These are phyloP conservation scores for Orychophragmus violaceus DNA, from an alignment of 345 rosid species.

Conservation along the genomic window DNA sequence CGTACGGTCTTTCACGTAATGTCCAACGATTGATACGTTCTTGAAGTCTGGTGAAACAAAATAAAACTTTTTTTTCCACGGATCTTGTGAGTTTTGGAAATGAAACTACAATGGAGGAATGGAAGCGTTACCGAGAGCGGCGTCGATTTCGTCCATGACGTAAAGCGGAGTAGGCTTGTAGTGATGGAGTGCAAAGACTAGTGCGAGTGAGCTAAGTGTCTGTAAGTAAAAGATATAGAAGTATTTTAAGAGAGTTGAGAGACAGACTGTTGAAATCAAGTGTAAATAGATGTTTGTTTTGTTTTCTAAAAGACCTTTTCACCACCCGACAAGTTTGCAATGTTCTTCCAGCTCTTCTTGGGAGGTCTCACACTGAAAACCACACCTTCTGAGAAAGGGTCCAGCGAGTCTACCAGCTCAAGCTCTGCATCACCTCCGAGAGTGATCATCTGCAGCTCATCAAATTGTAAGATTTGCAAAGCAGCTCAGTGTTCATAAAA, in stretches of 20 bases:
- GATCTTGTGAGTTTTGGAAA: not conserved
- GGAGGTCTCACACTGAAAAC: slow-evolving; percentile 99
- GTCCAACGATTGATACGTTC: slow-evolving; percentile 97
- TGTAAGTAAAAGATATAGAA: slow-evolving; percentile 27
- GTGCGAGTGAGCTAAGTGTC: slow-evolving; percentile 97
- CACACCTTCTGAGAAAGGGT: slow-evolving; percentile 98
- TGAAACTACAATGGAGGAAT: not conserved
- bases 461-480: not conserved
- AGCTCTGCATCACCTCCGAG: slow-evolving; percentile 99
- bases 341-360: slow-evolving; percentile 97
- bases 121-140: slow-evolving; percentile 68
- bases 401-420: slow-evolving; percentile 92
- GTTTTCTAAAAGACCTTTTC: slow-evolving; percentile 61
- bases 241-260: not conserved
- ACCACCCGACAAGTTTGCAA: slow-evolving; percentile 93
- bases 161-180: slow-evolving; percentile 99
- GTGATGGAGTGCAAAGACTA: slow-evolving; percentile 97
- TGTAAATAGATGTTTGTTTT: not conserved
- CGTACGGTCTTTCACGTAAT: slow-evolving; percentile 94
- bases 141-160: slow-evolving; percentile 98
- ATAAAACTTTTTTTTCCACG: not conserved
- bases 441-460: slow-evolving; percentile 71
- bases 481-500: not conserved
- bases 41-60: slow-evolving; percentile 63
- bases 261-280: not conserved